Percentiles rank a stretch among this genome's conserved stretches.
phyloP scores from a whole-genome alignment of 345 rosid genomes.

The Camelina hispida region DNA sequence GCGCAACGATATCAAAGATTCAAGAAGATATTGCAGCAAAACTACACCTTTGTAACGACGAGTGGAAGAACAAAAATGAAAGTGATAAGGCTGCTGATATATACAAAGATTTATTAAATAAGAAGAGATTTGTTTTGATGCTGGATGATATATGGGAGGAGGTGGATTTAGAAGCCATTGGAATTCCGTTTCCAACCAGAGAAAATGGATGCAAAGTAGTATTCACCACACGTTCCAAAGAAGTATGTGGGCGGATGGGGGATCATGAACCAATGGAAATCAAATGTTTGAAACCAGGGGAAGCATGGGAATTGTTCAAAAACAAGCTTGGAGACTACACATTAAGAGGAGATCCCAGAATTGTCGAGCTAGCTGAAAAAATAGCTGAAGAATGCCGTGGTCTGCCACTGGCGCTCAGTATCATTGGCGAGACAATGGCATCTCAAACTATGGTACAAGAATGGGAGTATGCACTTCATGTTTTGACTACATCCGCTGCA shows the following conservation, averaged over 20 bases:
- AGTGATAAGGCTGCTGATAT: background rate
- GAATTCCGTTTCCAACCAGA: background rate
- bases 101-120: background rate
- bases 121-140: background rate
- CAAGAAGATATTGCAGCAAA: background rate
- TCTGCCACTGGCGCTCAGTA: background rate
- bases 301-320: background rate
- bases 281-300: background rate
- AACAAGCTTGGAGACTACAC: background rate
- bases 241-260: background rate
- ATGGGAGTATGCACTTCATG: constrained; percentile 34
- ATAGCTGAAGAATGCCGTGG: background rate
- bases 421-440: constrained; percentile 40
- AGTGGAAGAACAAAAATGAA: background rate
- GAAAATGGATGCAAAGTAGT: constrained; percentile 10
- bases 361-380: background rate
- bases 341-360: background rate
- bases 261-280: background rate
- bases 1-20: background rate
- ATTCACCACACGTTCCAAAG: background rate
- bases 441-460: constrained; percentile 21
- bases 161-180: background rate
- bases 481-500: background rate
- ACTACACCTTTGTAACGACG: background rate
- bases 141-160: constrained; percentile 22